Evolutionary conservation across 139 green algal genomes (phyloP), one percentile per base, ranked within the genome.

Genomic region (Chlorella vulgaris): DNA sequence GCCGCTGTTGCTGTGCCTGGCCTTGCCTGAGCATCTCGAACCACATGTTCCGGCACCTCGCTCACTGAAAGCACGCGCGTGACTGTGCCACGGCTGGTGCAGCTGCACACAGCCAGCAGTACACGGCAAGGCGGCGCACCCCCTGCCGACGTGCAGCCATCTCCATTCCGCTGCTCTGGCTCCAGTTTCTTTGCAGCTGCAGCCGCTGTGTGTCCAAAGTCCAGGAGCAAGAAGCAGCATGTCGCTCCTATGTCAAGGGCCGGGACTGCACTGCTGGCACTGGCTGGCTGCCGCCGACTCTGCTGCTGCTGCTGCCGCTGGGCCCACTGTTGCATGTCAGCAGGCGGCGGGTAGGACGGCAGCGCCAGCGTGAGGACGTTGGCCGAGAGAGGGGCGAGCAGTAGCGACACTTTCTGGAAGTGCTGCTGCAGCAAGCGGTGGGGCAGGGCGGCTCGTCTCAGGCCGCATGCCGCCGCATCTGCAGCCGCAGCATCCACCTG

Each of bases 321-420:
- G n/a, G 43, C 43, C 62, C 76, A 75, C 18, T 33, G 22, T 47
- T 35, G 40, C 63, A 82, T 65, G 62, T 82, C 76, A 13, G 7
- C 42, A 2, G 76, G 62, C 26, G 76, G 61, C 43, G 65, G 76
- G 76, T 68, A 74, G 43, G 76, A 42, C 8, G 76, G 76, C 62
- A 82, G 63, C 29, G 50, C 43, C 42, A 82, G 62, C 29, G 43
- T 68, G 22, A 82, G 63, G 3, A 42, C 51, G 62, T 82, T 61
- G 33, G 29, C 10, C 7, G 62, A 60, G 19, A 66, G 43, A 22
- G 76, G 76, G 5, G 58, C 51, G 18, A 79, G 35, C 33, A 79
- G 53, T 26, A 39, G 51, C 1, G 73, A 26, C 28, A 51, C 73
- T 26, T 69, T 8, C 6, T 63, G 22, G 7, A 79, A 1, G 26